Evolutionary conservation across 805 yeast genomes (phyloP).

Genomic region (Scheffersomyces lignosus): DNA sequence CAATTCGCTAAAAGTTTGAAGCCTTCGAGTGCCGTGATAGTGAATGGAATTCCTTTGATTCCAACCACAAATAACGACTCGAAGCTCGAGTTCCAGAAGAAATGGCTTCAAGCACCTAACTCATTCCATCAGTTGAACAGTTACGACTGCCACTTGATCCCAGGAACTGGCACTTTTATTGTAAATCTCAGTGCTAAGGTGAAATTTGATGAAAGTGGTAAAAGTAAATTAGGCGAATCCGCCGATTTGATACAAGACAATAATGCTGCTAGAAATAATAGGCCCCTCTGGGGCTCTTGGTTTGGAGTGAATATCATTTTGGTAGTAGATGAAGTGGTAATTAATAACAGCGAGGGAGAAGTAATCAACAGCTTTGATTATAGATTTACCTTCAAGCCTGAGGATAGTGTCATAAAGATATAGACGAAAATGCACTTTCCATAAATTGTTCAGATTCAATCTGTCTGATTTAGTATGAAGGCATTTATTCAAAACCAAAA

Average conservation of each 20-base stretch:
- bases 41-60: conserved; percentile 57
- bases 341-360: conserved; percentile 39
- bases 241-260: conserved; percentile 47
- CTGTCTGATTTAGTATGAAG: no score
- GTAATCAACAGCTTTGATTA: conserved; percentile 63
- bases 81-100: conserved; percentile 52
- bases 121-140: conserved; percentile 66
- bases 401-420: conserved; percentile 41
- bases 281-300: conserved; percentile 68
- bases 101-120: conserved; percentile 56
- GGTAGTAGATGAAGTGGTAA: conserved; percentile 55
- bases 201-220: conserved; percentile 75
- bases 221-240: conserved; percentile 61
- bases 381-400: conserved; percentile 64
- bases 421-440: conserved; percentile 3
- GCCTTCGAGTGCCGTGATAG: conserved; percentile 50
- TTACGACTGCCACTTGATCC: conserved; percentile 65
- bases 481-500: no score
- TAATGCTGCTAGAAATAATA: conserved; percentile 17
- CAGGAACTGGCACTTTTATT: conserved; percentile 58
- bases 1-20: conserved; percentile 54
- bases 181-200: conserved; percentile 60
- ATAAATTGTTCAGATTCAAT: neutral
- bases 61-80: conserved; percentile 25
- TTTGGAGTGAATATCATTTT: conserved; percentile 63